Conservation (phyloP, 768 basidiomycete genomes). For the Boletus sp. region DNA sequence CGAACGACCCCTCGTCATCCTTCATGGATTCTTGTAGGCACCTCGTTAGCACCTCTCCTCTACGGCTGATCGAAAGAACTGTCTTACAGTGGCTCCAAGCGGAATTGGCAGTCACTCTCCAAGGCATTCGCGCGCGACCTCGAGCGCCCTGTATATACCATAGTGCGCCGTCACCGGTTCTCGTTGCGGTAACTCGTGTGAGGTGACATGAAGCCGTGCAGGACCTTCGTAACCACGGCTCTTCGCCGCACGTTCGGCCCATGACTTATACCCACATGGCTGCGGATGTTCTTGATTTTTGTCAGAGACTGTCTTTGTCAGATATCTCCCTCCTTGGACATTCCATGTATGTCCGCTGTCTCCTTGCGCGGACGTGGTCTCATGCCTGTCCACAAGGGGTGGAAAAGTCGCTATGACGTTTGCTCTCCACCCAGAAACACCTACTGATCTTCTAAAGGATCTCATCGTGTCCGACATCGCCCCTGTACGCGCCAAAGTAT, state of each 20-base stretch:
- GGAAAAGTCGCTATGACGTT: conserved; percentile 79
- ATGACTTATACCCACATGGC: conserved; percentile 83
- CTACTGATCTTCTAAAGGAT: conserved; percentile 42
- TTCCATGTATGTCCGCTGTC: conserved; percentile 64
- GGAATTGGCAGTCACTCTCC: conserved; percentile 83
- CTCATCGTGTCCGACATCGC: conserved; percentile 83
- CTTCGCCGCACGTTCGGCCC: conserved; percentile 68
- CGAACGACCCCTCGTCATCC: conserved; percentile 49
- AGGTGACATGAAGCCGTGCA: conserved; percentile 24
- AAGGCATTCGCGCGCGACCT: conserved; percentile 70
- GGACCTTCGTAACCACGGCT: conserved; percentile 91
- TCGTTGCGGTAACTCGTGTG: background rate
- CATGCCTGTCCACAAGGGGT: conserved; percentile 52
- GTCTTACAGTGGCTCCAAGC: conserved; percentile 68
- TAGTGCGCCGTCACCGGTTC: conserved; percentile 42
- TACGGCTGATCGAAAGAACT: conserved; percentile 1
- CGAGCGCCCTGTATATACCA: conserved; percentile 64
- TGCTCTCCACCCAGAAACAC: conserved; percentile 47
- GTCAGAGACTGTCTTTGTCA: conserved; percentile 47
- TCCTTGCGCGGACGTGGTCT: background rate
- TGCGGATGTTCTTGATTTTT: conserved; percentile 67
- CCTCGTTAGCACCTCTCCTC: background rate
- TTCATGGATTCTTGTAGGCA: conserved; percentile 64
- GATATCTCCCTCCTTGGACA: conserved; percentile 80
- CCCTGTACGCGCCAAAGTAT: conserved; percentile 57